Percentiles rank a stretch among this genome's conserved stretches.
These are phyloP conservation scores for Casuarina glauca DNA, from an alignment of 306 rosid species.

Conservation along the genomic window DNA sequence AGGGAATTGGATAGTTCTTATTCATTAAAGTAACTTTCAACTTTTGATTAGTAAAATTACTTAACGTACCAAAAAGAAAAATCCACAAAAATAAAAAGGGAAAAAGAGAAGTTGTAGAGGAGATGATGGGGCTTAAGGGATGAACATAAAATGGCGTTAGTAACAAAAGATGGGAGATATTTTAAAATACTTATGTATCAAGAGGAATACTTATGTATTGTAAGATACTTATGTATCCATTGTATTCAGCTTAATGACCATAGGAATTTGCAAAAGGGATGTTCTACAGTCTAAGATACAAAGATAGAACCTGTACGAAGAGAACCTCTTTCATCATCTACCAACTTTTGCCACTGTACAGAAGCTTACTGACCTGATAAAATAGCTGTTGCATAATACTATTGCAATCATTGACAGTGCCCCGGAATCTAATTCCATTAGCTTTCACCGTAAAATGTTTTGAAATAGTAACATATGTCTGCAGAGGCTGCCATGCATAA, in stretches of 20 bases:
- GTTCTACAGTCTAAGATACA: background rate
- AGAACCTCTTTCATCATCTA: background rate
- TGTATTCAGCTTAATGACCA: background rate
- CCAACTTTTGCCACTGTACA: background rate
- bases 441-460: slow-evolving; percentile 75
- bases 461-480: slow-evolving; percentile 80
- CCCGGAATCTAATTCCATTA: slow-evolving; percentile 70
- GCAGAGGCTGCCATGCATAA: slow-evolving; percentile 78
- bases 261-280: background rate
- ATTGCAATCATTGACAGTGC: slow-evolving; percentile 68
- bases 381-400: slow-evolving; percentile 60
- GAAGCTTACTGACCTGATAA: slow-evolving; percentile 43
- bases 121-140: no score
- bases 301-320: background rate
- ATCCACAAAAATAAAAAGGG: no score
- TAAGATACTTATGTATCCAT: no score
- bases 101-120: no score
- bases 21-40: no score
- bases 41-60: no score
- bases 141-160: no score
- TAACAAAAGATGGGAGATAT: no score
- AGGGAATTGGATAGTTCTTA: no score
- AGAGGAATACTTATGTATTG: no score
- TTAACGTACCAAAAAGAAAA: no score
- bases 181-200: no score